These are phyloP conservation scores for Globisporangium parvum DNA, from an alignment of 352 stramenopile genomes.

Conservation along the genomic window DNA sequence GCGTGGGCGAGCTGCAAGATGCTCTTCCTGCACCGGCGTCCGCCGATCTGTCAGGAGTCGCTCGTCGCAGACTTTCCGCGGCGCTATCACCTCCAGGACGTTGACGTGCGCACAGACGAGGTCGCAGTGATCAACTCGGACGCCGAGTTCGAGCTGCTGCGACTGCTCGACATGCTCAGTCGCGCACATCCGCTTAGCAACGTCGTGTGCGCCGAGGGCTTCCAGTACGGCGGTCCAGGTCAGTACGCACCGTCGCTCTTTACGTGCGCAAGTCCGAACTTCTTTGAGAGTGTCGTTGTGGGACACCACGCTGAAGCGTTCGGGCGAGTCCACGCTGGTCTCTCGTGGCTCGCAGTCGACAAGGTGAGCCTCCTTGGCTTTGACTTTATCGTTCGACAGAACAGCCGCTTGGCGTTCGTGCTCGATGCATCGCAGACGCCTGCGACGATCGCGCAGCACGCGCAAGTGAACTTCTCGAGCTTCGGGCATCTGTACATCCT, in stretches of 20 bases:
- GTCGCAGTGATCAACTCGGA: constrained; percentile 35
- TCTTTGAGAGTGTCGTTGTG: constrained; percentile 31
- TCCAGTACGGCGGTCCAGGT: constrained; percentile 22
- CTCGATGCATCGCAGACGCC: constrained; percentile 10
- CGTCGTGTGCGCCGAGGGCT: constrained; percentile 39
- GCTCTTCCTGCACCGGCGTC: constrained; percentile 39
- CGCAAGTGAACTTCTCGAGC: constrained; percentile 37
- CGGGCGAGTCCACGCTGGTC: constrained; percentile 22
- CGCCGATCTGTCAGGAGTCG: constrained; percentile 49
- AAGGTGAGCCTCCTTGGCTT: constrained; percentile 45
- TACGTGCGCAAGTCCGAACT: constrained; percentile 40
- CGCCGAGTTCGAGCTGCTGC: constrained; percentile 42
- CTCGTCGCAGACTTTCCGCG: constrained; percentile 41
- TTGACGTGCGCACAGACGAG: constrained; percentile 12
- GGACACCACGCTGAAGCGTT: constrained; percentile 32
- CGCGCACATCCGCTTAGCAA: constrained; percentile 28
- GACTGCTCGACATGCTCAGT: constrained; percentile 40
- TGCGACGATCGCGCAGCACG: constrained; percentile 21
- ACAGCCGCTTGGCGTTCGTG: constrained; percentile 28
- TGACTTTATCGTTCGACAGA: constrained; percentile 43
- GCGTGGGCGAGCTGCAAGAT: constrained; percentile 54
- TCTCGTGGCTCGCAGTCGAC: constrained; percentile 40
- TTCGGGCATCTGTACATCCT: constrained; percentile 51
- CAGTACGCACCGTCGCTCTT: constrained; percentile 24
- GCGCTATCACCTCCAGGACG: constrained; percentile 33